Base-by-base conservation (phyloP, 768 basidiomycete genomes). In the Tulasnella sp. region DNA sequence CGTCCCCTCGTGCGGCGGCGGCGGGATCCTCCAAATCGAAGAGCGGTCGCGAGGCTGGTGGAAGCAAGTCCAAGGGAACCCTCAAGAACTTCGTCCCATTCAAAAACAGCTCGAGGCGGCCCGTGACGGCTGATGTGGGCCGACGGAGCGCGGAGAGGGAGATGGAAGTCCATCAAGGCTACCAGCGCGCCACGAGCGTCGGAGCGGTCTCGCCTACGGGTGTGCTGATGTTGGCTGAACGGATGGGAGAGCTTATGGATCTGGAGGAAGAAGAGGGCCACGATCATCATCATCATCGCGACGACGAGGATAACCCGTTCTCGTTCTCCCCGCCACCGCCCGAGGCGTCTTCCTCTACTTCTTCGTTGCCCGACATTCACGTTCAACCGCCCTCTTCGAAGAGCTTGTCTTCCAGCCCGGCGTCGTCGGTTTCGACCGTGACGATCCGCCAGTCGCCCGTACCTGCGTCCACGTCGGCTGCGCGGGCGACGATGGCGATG, bases 241-340 rank as follows among this genome's bases (percentile, higher is more conserved):
- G 59, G 17, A 72, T 72, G 52, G 36, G 40, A n/a, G 62, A 41
- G 19, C 62, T 63, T 16, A 63, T 72, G 71, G 71, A 72, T 39
- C 29, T 40, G n/a, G 71, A 32, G 16, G 71, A 62, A n/a, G 59
- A 39, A 34, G 52, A 59, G 2, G 52, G n/a, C n/a, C n/a, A n/a
- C n/a, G n/a, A n/a, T n/a, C n/a, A n/a, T n/a, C n/a, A n/a, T n/a
- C n/a, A 59, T 59, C 52, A 11, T 22, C 52, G 26, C 4, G 63
- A 40, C 8, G 71, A 62, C 34, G 62, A 37, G 8, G 71, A 64
- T 16, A 47, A 72, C 44, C 52, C 36, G n/a, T 62, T 62, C 59
- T 63, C 40, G 6, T 63, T 62, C 35, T 62, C 71, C 22, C 62
- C 71, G 14, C 62, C 71, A 1, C 71, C 52, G 19, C 37, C 37